phyloP scores from a whole-genome alignment of 2,329 filamentous ascomycete genomes.

The Monilinia vaccinii-corymbosi region DNA sequence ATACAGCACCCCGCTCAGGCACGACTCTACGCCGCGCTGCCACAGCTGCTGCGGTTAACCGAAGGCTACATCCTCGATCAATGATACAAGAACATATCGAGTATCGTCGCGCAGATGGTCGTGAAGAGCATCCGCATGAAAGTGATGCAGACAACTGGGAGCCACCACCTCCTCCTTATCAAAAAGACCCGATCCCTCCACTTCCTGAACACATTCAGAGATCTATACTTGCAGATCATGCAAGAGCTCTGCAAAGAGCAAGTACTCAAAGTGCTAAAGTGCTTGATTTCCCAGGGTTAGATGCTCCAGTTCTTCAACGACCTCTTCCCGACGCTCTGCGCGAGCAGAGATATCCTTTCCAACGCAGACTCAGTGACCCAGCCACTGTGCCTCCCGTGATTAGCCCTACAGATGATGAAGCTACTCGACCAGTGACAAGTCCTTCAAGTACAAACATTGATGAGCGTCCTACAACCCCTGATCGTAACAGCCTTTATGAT shows the following conservation, averaged over 20 bases:
- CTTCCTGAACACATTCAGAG: slow-evolving; percentile 30
- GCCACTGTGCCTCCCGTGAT: slow-evolving; percentile 23
- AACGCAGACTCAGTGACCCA: slow-evolving; percentile 32
- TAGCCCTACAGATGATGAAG: slow-evolving; percentile 22
- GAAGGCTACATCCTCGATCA: slow-evolving; percentile 53
- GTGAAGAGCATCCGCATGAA: slow-evolving; percentile 69
- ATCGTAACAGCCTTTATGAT: slow-evolving; percentile 29
- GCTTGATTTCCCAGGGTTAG: slow-evolving; percentile 21
- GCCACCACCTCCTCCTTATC: slow-evolving; percentile 74
- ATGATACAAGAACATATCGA: slow-evolving; percentile 45
- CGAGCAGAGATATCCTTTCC: slow-evolving; percentile 25
- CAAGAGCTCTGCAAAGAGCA: slow-evolving; percentile 23
- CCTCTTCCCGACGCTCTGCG: slow-evolving; percentile 20
- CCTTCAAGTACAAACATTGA: slow-evolving; percentile 12
- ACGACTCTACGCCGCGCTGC: slow-evolving; percentile 64
- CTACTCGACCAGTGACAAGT: slow-evolving; percentile 29
- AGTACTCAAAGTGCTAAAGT: slow-evolving; percentile 21
- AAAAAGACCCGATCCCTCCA: slow-evolving; percentile 42
- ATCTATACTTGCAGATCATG: slow-evolving; percentile 26
- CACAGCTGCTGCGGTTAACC: slow-evolving; percentile 66
- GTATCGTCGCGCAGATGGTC: slow-evolving; percentile 60
- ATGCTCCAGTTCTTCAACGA: slow-evolving; percentile 19
- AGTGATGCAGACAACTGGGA: slow-evolving; percentile 87
- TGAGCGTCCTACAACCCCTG: slow-evolving; percentile 3
- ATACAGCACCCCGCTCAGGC: slow-evolving; percentile 60